Evolutionary conservation across 163 green algal genomes (phyloP), one percentile per base, ranked within the genome.

Genomic region (Trebouxia gelatinosa): DNA sequence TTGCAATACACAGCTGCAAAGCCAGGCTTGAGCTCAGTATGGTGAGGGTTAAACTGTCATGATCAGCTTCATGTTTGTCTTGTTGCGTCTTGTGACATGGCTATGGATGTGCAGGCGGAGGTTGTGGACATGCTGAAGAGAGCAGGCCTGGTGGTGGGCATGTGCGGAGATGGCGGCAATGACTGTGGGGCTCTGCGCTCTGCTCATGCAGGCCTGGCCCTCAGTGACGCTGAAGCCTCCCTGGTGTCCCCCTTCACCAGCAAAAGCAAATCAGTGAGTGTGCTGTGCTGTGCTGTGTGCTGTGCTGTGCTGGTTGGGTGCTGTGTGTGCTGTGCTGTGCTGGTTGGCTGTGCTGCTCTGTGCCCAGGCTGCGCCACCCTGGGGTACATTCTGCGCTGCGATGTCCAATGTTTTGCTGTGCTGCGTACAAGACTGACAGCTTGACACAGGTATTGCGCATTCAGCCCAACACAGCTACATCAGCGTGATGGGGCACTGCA

Each of bases 141-240:
- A 26, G 39, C 57, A 17, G 78, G 78, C 26, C 35, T 79, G 19
- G 71, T 78, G 35, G 71, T 79, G 31, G 59, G 70, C 57, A 83
- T 83, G 78, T 83, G 78, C 40, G 78, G 78, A 19, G 78, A 83
- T 59, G 78, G 78, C 13, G 71, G 68, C 67, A 83, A 83, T 57
- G 78, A 83, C 54, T 78, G 70, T 74, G 78, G 70, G 0, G 78
- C 78, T 19, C 57, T 83, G 50, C 59, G 61, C 2, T 37, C 67
- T 4, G 78, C 78, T 3, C 78, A 83, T 51, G 70, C 71, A 59
- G 78, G 78, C 70, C 65, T 83, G 32, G 78, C 78, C 7, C 58
- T 83, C 21, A 71, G 54, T 34, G 59, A 80, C 26, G 78, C 68
- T 35, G 78, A 83, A 11, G 78, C 78, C 34, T 79, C 68, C 37